Evolutionary conservation across 352 stramenopile genomes (phyloP).

Genomic region (Phytophthora niederhauseri): DNA sequence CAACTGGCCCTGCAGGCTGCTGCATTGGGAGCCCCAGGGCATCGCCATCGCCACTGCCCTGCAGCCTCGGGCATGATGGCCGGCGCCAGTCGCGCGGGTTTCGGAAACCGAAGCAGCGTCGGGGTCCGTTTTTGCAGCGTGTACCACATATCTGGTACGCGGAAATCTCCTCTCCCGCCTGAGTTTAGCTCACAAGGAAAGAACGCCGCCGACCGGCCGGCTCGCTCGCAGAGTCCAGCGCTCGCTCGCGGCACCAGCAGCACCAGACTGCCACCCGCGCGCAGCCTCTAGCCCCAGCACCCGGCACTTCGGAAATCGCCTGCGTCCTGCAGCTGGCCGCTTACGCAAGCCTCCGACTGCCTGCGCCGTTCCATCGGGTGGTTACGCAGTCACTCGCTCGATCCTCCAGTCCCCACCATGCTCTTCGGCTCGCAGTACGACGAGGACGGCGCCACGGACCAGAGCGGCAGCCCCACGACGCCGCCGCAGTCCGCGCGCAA

Average conservation of each 20-base stretch:
- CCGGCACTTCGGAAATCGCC: conserved; percentile 18
- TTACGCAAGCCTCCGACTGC: not conserved
- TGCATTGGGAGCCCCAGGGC: too few species aligned
- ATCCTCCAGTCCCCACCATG: conserved; percentile 27
- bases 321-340: conserved; percentile 2
- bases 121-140: not conserved
- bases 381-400: not conserved
- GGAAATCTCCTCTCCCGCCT: conserved; percentile 27
- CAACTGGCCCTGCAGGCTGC: too few species aligned
- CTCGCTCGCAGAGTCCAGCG: not conserved
- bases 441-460: conserved; percentile 44
- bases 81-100: not conserved
- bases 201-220: conserved; percentile 7
- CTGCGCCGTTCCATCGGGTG: not conserved
- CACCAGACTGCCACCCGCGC: not conserved
- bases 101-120: not conserved
- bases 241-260: too few species aligned
- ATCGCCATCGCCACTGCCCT: not conserved
- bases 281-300: not conserved
- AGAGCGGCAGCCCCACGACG: conserved; percentile 42
- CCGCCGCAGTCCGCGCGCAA: conserved; percentile 42
- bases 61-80: not conserved
- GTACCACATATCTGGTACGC: not conserved
- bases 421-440: conserved; percentile 63
- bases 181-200: conserved; percentile 30